Conservation (phyloP, 352 stramenopile genomes). For the Globisporangium cylindrosporum region DNA sequence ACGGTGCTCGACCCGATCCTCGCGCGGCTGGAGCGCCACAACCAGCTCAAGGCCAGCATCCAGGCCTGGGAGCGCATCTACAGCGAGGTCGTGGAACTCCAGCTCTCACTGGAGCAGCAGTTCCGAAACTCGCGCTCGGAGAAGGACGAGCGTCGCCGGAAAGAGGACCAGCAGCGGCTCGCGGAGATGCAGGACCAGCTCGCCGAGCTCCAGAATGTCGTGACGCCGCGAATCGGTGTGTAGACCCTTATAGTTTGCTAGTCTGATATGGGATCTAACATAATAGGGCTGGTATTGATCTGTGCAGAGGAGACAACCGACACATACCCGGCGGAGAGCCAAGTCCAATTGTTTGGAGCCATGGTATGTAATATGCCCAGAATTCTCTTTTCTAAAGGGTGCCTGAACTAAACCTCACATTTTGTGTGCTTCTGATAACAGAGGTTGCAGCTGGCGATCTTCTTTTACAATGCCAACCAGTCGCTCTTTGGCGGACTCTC, state of each 20-base stretch:
- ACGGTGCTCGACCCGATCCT: constrained; percentile 67
- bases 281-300: not conserved
- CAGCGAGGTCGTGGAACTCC: constrained; percentile 24
- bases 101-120: constrained; percentile 28
- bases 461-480: constrained; percentile 70
- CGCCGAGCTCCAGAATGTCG: constrained; percentile 29
- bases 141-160: constrained; percentile 39
- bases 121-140: constrained; percentile 23
- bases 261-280: not conserved
- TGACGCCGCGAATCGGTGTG: constrained; percentile 44
- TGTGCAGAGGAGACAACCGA: constrained; percentile 39
- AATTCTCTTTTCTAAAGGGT: no score
- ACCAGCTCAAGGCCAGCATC: constrained; percentile 40
- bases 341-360: constrained; percentile 54
- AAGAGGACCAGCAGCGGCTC: constrained; percentile 35
- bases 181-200: constrained; percentile 38
- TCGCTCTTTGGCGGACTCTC: constrained; percentile 48
- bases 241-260: not conserved
- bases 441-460: constrained; percentile 68
- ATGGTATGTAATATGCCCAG: constrained; percentile 32
- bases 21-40: constrained; percentile 48
- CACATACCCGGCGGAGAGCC: constrained; percentile 26
- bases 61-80: constrained; percentile 27
- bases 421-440: constrained; percentile 19
- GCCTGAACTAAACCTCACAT: not conserved